phyloP scores from a whole-genome alignment of 768 basidiomycete species.

The Leucocoprinus sp. region DNA sequence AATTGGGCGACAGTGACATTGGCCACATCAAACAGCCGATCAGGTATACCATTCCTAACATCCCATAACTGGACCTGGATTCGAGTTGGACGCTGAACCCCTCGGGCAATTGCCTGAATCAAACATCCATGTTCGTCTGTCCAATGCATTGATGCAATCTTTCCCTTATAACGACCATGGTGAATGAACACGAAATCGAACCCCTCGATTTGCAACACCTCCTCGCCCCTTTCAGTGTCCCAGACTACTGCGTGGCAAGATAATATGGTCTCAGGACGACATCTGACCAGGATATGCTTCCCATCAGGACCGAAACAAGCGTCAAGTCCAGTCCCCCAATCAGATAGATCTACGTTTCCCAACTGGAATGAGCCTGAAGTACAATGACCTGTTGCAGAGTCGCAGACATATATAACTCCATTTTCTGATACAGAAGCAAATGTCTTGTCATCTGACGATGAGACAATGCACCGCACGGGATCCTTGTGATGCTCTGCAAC shows the following conservation, averaged over 20 bases:
- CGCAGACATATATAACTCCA: conserved; percentile 18
- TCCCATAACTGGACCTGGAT: too few relatives aligned
- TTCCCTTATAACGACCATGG: too few relatives aligned
- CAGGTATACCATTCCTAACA: too few relatives aligned
- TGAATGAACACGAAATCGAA: too few relatives aligned
- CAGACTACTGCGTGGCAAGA: conserved; percentile 17
- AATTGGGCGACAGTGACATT: too few relatives aligned
- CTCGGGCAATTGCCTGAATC: too few relatives aligned
- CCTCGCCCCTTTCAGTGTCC: conserved; percentile 8
- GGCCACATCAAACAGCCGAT: too few relatives aligned
- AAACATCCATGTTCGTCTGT: too few relatives aligned
- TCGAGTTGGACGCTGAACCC: too few relatives aligned
- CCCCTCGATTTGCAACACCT: too few relatives aligned
- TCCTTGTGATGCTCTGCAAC: conserved; percentile 11
- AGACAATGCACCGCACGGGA: conserved; percentile 14
- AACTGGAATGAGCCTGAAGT: conserved; percentile 13
- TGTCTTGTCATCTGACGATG: conserved; percentile 21
- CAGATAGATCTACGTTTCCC: conserved; percentile 15
- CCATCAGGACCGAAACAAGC: conserved; percentile 22
- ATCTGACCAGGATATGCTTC: conserved; percentile 15
- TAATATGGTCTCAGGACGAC: conserved; percentile 13
- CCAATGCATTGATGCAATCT: too few relatives aligned
- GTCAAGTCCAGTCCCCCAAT: conserved; percentile 9
- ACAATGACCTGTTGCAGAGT: conserved; percentile 10
- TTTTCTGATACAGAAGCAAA: conserved; percentile 20